A percentile compares a stretch with the other conserved stretches of the same genome.
Conservation (phyloP, 2,329 filamentous ascomycete species). For the Trichoderma cornu-damae region DNA sequence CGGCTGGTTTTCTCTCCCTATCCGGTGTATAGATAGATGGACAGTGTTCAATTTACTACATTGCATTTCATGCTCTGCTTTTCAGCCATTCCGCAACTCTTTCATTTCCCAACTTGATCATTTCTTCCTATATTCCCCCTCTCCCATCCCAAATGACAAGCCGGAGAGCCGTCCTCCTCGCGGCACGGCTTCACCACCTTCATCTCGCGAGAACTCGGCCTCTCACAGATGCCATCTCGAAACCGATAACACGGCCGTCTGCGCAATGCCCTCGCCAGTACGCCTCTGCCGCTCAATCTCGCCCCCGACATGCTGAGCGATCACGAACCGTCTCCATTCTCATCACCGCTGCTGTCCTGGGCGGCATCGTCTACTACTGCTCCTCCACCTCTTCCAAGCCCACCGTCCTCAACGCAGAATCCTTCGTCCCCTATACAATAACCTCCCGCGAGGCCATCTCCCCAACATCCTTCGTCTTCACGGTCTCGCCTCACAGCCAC, state of each 20-base stretch:
- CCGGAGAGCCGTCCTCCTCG: neutral
- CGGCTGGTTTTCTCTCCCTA: neutral
- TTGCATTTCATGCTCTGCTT: neutral
- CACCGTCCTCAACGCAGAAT: constrained; percentile 49
- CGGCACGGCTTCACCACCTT: neutral
- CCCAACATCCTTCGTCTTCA: constrained; percentile 63
- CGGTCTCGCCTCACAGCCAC: constrained; percentile 44
- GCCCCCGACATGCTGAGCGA: constrained; percentile 5
- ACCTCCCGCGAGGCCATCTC: constrained; percentile 58
- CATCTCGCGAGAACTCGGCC: neutral
- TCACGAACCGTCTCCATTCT: constrained; percentile 25
- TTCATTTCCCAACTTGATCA: neutral
- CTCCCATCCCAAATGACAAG: neutral
- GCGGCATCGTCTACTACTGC: constrained; percentile 27
- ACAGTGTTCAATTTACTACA: neutral
- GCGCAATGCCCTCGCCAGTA: neutral
- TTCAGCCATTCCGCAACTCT: neutral
- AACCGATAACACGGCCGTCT: neutral
- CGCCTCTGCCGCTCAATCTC: neutral
- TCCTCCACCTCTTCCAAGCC: constrained; percentile 24
- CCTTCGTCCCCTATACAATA: constrained; percentile 63
- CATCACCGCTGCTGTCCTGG: constrained; percentile 24
- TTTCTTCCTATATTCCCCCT: no score
- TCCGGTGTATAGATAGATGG: neutral
- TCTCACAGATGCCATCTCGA: neutral